These are phyloP conservation scores for Mycena alexandri DNA, from an alignment of 768 basidiomycete species.

Conservation along the genomic window DNA sequence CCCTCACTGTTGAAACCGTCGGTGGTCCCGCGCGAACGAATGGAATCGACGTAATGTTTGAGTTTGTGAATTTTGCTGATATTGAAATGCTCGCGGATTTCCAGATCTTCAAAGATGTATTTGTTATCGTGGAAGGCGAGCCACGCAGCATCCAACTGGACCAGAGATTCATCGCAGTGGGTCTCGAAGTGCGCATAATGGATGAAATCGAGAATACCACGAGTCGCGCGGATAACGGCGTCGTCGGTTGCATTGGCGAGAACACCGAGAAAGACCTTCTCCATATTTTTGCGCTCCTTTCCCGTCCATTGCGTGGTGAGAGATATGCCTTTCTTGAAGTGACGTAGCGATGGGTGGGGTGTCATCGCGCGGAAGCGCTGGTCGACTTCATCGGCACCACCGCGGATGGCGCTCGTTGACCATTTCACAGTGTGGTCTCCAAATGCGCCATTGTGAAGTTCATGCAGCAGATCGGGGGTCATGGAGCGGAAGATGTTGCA, in stretches of 20 bases:
- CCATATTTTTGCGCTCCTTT: conserved; percentile 48
- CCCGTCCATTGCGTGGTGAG: conserved; percentile 51
- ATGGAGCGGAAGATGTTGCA: conserved; percentile 9
- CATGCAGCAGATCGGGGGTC: conserved; percentile 50
- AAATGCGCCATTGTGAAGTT: conserved; percentile 63
- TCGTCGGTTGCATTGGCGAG: conserved; percentile 39
- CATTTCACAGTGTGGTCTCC: conserved; percentile 51
- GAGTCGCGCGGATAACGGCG: conserved; percentile 28
- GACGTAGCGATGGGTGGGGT: conserved; percentile 41
- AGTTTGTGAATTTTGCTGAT: conserved; percentile 51
- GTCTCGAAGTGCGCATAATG: conserved; percentile 40
- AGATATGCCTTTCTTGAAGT: conserved; percentile 52
- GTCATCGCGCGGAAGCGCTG: conserved; percentile 48
- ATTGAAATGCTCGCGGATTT: conserved; percentile 47
- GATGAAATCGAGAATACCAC: conserved; percentile 46
- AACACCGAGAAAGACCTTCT: conserved; percentile 45
- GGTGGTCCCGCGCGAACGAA: conserved; percentile 40
- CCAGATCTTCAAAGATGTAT: conserved; percentile 39
- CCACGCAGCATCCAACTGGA: conserved; percentile 36
- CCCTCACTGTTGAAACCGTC: conserved; percentile 48
- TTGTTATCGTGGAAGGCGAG: conserved; percentile 44
- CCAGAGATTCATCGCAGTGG: conserved; percentile 42
- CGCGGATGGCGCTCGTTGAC: conserved; percentile 45
- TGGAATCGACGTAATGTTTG: conserved; percentile 44
- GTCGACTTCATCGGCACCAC: conserved; percentile 49